Evolutionary conservation across 805 yeast genomes (phyloP).

Genomic region (Cyberlindnera amylophila): DNA sequence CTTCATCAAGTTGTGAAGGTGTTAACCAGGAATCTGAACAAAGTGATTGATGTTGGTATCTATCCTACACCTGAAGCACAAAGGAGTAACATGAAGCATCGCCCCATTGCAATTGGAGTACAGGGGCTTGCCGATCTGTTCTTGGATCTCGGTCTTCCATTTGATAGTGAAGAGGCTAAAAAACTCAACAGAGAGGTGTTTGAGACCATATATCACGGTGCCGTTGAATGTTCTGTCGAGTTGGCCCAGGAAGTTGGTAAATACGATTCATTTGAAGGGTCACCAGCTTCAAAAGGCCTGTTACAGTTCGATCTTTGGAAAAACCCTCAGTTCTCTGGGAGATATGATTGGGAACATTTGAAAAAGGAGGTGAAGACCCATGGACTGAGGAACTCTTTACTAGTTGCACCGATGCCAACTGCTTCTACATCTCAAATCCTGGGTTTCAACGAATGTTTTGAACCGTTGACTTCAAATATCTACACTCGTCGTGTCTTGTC

Average conservation of each 20-base stretch:
- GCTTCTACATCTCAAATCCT: conserved; percentile 96
- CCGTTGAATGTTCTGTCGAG: conserved; percentile 82
- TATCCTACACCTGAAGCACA: conserved; percentile 80
- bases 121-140: conserved; percentile 93
- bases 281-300: conserved; percentile 86
- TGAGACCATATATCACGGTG: conserved; percentile 93
- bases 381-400: conserved; percentile 83
- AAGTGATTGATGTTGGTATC: conserved; percentile 73
- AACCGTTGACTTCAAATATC: conserved; percentile 91
- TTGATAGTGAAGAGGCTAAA: conserved; percentile 75
- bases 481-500: conserved; percentile 87
- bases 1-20: conserved; percentile 77
- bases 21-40: conserved; percentile 70
- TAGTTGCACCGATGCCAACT: conserved; percentile 97
- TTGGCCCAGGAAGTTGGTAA: conserved; percentile 67
- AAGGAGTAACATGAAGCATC: conserved; percentile 67
- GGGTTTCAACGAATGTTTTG: conserved; percentile 94
- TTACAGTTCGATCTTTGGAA: conserved; percentile 63
- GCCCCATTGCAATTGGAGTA: conserved; percentile 94
- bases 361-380: conserved; percentile 53
- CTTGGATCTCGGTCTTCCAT: conserved; percentile 72
- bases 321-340: conserved; percentile 32
- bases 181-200: conserved; percentile 74
- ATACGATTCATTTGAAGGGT: conserved; percentile 71
- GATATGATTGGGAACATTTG: conserved; percentile 83